A percentile compares a stretch with the other conserved stretches of the same genome.
Conservation (phyloP, 345 rosid species). For the Citrus trifoliata region DNA sequence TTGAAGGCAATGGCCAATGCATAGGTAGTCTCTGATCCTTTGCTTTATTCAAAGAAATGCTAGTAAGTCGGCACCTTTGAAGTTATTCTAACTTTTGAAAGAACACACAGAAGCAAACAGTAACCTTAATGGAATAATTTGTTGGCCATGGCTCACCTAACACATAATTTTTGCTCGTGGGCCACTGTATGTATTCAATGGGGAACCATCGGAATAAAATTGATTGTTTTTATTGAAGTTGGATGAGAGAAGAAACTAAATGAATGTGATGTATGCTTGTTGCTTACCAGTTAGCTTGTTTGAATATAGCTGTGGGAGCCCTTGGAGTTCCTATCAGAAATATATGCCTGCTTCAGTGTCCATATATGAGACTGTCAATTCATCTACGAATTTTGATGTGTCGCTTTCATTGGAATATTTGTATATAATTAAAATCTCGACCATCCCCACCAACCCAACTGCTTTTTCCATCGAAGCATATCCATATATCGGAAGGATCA, state of each 20-base stretch:
- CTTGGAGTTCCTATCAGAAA: neutral
- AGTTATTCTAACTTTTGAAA: conserved; percentile 5
- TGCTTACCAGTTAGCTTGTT: neutral
- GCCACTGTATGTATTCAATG: neutral
- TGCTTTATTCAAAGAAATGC: neutral
- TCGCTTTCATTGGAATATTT: neutral
- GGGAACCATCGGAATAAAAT: conserved; percentile 1
- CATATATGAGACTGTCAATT: neutral
- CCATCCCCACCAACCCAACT: neutral
- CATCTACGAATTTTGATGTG: neutral
- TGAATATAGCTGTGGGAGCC: neutral
- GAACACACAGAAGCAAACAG: neutral
- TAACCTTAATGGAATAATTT: neutral
- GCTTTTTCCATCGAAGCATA: neutral
- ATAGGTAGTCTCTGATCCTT: neutral
- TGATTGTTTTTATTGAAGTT: neutral
- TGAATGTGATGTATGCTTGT: neutral
- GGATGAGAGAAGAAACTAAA: neutral
- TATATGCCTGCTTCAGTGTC: conserved; percentile 1
- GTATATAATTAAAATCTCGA: neutral
- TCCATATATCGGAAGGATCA: neutral
- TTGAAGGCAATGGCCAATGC: neutral
- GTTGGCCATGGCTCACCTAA: neutral
- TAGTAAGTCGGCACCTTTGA: neutral
- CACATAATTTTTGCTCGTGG: conserved; percentile 3